Evolutionary conservation across 2,329 filamentous ascomycete species (phyloP), one percentile per base, ranked within the genome.

Genomic region (Cordyceps cicadae): DNA sequence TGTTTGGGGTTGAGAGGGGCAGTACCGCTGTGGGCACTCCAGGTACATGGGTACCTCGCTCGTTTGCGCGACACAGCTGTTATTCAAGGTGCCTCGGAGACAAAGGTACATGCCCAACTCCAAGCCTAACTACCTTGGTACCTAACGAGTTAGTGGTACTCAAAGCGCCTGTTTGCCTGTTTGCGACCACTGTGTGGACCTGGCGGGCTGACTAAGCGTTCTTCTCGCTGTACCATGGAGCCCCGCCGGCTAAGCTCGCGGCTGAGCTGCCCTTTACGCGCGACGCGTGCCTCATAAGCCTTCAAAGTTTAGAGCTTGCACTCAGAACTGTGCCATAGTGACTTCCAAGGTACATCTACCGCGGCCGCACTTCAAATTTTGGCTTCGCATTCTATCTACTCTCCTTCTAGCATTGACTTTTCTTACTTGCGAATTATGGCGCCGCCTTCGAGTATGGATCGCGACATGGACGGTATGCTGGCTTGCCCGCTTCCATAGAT

Each of bases 401-500:
- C 32, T 24, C n/a, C 14, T 37, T 1, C 14, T 49, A 50, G 24
- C 52, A 48, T 37, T 54, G 26, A 51, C 46, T 46, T 2, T 26
- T 54, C 26, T 29, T 46, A 21, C 5, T 15, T 6, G 19, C 32
- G 26, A 32, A 54, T 19, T 34, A 76, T 76, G 74, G 70, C 74
- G 61, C 73, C 74, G 56, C 68, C 70, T 60, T 71, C 70, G 60
- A 68, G 67, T 57, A 65, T 67, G 45, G 73, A 75, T 58, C 69
- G 68, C n/a, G 74, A 75, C 55, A 66, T 68, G 54, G 71, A 75
- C 63, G 69, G 74, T 76, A 60, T 66, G 71, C 14, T 45, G n/a
- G 48, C 63, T 46, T 62, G 29, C 61, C 46, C 46, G 41, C 57
- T 39, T 32, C 21, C 32, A 24, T n/a, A 54, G 26, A 4, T 6